Base-by-base conservation (phyloP, 495 filamentous ascomycete species). In the Acidiella bohemica region DNA sequence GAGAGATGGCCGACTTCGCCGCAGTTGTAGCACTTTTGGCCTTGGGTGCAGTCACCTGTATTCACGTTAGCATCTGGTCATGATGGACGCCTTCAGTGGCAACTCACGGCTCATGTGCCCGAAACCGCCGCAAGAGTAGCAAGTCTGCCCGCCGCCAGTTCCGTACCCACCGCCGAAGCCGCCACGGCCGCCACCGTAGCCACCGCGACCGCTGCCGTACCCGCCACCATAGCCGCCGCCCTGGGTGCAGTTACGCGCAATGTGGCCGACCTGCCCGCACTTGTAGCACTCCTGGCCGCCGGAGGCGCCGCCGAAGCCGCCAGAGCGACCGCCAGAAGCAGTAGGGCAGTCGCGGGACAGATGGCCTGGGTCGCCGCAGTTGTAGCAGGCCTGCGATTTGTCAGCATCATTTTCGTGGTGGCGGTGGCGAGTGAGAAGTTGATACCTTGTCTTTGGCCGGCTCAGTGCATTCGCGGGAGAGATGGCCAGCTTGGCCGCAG, bases 21-120 rank as follows among this genome's bases (percentile, higher is more conserved):
- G 58, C 90, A 97, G 75, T 96, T 96, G 78, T 97, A 97, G 77
- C 90, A 97, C 72, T 96, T 96, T 70, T 87, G 86, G 41, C 90
- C 90, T 56, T 96, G 90, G 33, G 92, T 94, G 66, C 90, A 97
- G 64, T 96, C 90, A 13, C 36, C 36, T 39, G 26, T 12, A 17
- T 7, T 18, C 16, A 19, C 30, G 36, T 9, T 6, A 17, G 32
- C 19, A 9, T 20, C 6, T 33, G 30, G 6, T 3, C 20, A 18
- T 17, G 13, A 4, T 17, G 5, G 18, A 4, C 6, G 7, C 2
- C 6, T 14, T 10, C 4, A 37, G 3, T 24, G 20, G 8, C 5
- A 3, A 39, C 36, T 39, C 14, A 50, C 87, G 79, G 54, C 82
- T 86, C 79, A 95, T 84, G 68, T 97, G 90, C 49, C 90, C 92